Percentiles rank a stretch among this genome's conserved stretches.
Evolutionary conservation across 352 stramenopile species (phyloP).

Genomic region (Elongisporangium undulatum): DNA sequence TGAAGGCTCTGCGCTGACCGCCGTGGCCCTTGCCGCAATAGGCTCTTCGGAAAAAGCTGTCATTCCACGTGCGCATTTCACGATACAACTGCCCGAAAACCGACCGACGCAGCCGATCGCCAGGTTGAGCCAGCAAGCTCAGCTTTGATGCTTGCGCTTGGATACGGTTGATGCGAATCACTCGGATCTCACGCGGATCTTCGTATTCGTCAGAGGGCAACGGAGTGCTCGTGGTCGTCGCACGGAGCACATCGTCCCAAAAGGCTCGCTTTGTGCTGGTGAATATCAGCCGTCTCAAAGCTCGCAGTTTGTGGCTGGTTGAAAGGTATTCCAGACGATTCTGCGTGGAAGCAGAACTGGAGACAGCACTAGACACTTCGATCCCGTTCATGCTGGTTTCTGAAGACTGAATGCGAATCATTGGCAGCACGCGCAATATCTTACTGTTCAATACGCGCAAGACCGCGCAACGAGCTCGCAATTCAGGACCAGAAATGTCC

Average conservation of each 20-base stretch:
- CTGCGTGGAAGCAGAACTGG: slow-evolving; percentile 2
- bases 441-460: slow-evolving; percentile 93
- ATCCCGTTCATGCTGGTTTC: slow-evolving; percentile 44
- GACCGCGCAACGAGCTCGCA: slow-evolving; percentile 90
- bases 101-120: slow-evolving; percentile 85
- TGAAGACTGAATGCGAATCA: slow-evolving; percentile 72
- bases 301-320: slow-evolving; percentile 70
- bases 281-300: slow-evolving; percentile 78
- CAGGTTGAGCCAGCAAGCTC: slow-evolving; percentile 83
- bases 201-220: slow-evolving; percentile 99
- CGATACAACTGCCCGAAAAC: slow-evolving; percentile 98
- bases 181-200: slow-evolving; percentile 96
- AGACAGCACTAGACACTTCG: slow-evolving; percentile 24
- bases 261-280: slow-evolving; percentile 92
- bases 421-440: slow-evolving; percentile 72
- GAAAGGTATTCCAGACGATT: slow-evolving; percentile 52
- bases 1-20: slow-evolving; percentile 97
- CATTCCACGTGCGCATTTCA: slow-evolving; percentile 94
- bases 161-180: slow-evolving; percentile 97
- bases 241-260: slow-evolving; percentile 91
- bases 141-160: slow-evolving; percentile 87
- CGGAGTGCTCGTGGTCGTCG: slow-evolving; percentile 95
- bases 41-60: slow-evolving; percentile 91
- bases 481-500: slow-evolving; percentile 42
- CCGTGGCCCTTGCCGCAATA: slow-evolving; percentile 98